Evolutionary conservation across 2,329 filamentous ascomycete species (phyloP).

Genomic region (Penicillium occitanis): DNA sequence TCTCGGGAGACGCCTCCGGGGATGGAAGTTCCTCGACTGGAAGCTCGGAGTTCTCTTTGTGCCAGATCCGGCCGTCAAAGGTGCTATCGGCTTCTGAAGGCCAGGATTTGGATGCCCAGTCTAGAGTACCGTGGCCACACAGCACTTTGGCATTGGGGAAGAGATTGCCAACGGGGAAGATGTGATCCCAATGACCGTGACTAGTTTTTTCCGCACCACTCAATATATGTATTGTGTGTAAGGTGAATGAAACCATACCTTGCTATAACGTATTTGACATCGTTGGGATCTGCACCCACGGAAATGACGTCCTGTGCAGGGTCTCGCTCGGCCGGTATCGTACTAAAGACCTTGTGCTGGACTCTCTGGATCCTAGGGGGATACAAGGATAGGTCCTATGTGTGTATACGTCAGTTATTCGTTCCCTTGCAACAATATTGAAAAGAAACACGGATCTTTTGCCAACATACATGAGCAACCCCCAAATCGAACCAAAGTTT

Average conservation of each 20-base stretch:
- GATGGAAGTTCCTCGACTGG: constrained; percentile 5
- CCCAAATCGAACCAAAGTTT: constrained; percentile 15
- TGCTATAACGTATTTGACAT: constrained; percentile 15
- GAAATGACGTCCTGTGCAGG: constrained; percentile 15
- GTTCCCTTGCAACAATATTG: neutral
- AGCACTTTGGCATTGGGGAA: constrained; percentile 18
- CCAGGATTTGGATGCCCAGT: constrained; percentile 14
- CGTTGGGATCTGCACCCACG: constrained; percentile 10
- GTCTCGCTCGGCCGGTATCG: constrained; percentile 8
- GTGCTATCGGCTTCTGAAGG: constrained; percentile 7
- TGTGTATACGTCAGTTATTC: neutral
- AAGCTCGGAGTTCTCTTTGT: constrained; percentile 1
- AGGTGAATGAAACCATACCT: neutral
- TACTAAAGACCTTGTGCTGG: constrained; percentile 10
- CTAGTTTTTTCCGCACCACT: neutral
- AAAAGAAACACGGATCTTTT: neutral
- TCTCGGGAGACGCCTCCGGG: neutral
- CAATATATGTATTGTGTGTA: neutral
- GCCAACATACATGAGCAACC: constrained; percentile 8
- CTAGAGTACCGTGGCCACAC: neutral
- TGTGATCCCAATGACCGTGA: constrained; percentile 16
- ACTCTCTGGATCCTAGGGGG: constrained; percentile 9
- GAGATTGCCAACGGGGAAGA: neutral
- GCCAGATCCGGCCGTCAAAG: constrained; percentile 14
- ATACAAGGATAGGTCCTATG: constrained; percentile 11